phyloP scores from a whole-genome alignment of 495 filamentous ascomycete genomes.

The Barbatosphaeria neglecta region DNA sequence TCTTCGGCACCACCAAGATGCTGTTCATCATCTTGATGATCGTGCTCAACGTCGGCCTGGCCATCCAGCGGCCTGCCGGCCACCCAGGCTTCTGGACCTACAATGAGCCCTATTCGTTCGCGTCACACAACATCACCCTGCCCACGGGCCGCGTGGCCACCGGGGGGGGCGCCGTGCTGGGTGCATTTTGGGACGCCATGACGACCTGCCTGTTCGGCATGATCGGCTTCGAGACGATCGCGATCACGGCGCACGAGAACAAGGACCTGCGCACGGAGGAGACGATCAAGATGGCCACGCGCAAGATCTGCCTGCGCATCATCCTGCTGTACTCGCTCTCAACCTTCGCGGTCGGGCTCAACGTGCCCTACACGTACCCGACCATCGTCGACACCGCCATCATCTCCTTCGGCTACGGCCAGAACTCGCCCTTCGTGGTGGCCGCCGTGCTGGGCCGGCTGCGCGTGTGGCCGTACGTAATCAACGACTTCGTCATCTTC shows the following conservation, averaged over 20 bases:
- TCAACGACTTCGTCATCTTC: conserved; percentile 33
- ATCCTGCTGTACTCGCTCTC: conserved; percentile 25
- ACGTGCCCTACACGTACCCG: conserved; percentile 25
- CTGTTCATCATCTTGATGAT: conserved; percentile 26
- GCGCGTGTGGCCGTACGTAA: conserved; percentile 17
- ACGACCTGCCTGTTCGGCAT: conserved; percentile 24
- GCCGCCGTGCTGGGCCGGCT: conserved; percentile 22
- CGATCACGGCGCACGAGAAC: conserved; percentile 30
- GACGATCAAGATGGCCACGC: conserved; percentile 29
- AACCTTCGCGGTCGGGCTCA: conserved; percentile 24
- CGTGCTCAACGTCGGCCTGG: conserved; percentile 22
- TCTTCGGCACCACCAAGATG: conserved; percentile 28
- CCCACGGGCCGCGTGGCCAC: conserved; percentile 9
- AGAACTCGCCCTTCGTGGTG: conserved; percentile 25
- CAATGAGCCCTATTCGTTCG: conserved; percentile 21
- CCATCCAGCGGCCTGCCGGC: conserved; percentile 9
- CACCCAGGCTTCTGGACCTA: conserved; percentile 19
- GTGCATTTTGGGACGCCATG: conserved; percentile 22
- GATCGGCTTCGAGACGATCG: conserved; percentile 32
- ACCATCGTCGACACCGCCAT: conserved; percentile 3
- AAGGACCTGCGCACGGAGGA: conserved; percentile 25
- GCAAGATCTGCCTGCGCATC: conserved; percentile 28
- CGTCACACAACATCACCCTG: conserved; percentile 12
- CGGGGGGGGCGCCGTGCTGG: conserved; percentile 15
- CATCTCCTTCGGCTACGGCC: conserved; percentile 18